These are phyloP conservation scores for Gracilaria vermiculophylla DNA, from an alignment of 23 red algal species.

Conservation along the genomic window DNA sequence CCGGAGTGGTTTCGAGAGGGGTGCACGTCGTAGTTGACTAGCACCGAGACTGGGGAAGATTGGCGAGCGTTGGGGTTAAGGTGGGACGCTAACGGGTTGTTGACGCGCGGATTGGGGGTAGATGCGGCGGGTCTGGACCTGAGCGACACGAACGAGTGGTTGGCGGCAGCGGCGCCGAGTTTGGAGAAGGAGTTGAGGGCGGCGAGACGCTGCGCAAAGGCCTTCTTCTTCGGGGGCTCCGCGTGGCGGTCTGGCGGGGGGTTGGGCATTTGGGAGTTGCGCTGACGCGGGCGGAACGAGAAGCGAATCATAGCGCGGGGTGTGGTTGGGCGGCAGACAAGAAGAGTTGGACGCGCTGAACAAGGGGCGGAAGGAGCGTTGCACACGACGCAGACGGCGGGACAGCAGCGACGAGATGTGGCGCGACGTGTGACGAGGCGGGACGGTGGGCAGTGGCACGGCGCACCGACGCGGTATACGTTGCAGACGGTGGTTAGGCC, in stretches of 20 bases:
- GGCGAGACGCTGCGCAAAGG: not conserved
- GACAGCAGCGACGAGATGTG: too few species aligned
- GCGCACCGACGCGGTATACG: too few species aligned
- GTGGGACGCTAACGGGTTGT: not conserved
- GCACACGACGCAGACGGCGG: too few species aligned
- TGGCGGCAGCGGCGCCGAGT: constrained; percentile 1
- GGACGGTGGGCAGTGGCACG: too few species aligned
- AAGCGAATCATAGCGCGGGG: constrained; percentile 25
- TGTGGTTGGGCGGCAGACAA: too few species aligned
- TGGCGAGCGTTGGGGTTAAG: not conserved
- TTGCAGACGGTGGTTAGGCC: too few species aligned
- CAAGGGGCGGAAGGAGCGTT: too few species aligned
- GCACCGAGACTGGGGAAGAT: not conserved
- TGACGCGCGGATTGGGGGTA: not conserved
- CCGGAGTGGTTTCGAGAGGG: constrained; percentile 9
- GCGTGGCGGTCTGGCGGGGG: constrained; percentile 5
- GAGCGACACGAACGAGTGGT: constrained; percentile 17
- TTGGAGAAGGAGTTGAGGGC: constrained; percentile 20
- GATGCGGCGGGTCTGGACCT: not conserved
- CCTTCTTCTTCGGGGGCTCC: not conserved
- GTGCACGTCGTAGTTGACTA: constrained; percentile 29
- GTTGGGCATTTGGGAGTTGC: not conserved
- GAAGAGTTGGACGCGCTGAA: too few species aligned
- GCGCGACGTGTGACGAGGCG: too few species aligned
- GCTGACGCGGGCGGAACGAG: constrained; percentile 10